These are phyloP conservation scores for Phaeosphaeriaceae sp. DNA, from an alignment of 2,329 filamentous ascomycete genomes.

Conservation along the genomic window DNA sequence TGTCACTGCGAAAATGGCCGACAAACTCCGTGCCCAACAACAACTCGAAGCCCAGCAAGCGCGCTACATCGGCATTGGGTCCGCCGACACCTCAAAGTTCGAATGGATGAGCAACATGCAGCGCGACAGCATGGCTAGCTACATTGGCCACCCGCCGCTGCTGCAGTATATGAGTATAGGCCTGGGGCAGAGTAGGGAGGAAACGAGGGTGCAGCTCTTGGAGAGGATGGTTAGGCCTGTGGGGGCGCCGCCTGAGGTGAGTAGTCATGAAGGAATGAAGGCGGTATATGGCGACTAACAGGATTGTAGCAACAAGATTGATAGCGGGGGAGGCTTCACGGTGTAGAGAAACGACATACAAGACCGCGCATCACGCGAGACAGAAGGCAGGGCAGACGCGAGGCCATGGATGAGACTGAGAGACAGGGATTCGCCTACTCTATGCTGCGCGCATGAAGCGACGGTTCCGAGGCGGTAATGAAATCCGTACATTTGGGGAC, in stretches of 20 bases:
- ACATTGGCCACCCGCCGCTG: slow-evolving; percentile 87
- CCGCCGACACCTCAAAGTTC: slow-evolving; percentile 95
- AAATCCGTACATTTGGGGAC: background rate
- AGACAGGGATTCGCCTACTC: too few relatives aligned
- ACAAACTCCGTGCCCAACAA: slow-evolving; percentile 96
- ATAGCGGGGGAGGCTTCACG: too few relatives aligned
- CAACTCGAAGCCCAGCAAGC: slow-evolving; percentile 97
- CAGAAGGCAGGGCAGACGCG: background rate
- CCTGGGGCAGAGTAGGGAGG: slow-evolving; percentile 82
- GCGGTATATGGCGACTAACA: slow-evolving; percentile 33
- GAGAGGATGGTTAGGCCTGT: slow-evolving; percentile 75
- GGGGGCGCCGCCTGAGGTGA: slow-evolving; percentile 70
- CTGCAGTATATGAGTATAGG: slow-evolving; percentile 90
- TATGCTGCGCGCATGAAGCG: background rate
- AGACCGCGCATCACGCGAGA: too few relatives aligned
- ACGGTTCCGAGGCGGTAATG: background rate
- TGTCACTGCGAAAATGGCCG: slow-evolving; percentile 73
- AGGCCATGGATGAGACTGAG: too few relatives aligned
- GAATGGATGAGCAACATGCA: slow-evolving; percentile 97
- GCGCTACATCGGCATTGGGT: slow-evolving; percentile 94
- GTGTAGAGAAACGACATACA: too few relatives aligned
- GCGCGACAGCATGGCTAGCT: slow-evolving; percentile 89
- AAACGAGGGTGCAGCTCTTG: slow-evolving; percentile 80
- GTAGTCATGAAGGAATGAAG: slow-evolving; percentile 51
- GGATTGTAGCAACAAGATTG: slow-evolving; percentile 29